A percentile compares a stretch with the other conserved stretches of the same genome.
Conservation (phyloP, 2,329 filamentous ascomycete species). For the Colletotrichum sp. region DNA sequence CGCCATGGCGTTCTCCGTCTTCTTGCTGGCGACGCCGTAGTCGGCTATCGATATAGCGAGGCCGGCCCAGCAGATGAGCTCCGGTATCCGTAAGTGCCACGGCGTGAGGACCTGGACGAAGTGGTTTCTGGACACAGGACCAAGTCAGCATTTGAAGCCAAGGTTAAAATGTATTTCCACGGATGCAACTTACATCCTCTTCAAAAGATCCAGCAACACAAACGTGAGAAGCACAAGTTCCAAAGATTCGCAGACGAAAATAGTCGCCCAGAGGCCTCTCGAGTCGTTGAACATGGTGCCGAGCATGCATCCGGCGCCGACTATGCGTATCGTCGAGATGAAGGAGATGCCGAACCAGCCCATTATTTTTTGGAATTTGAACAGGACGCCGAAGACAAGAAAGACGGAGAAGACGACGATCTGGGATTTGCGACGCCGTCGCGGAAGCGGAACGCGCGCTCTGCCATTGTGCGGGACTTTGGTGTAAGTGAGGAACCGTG, state of each 20-base stretch:
- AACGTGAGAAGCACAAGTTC: slow-evolving; percentile 21
- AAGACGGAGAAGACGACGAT: not conserved
- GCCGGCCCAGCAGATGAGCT: slow-evolving; percentile 24
- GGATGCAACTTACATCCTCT: slow-evolving; percentile 15
- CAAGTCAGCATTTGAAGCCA: not conserved
- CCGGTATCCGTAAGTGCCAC: slow-evolving; percentile 20
- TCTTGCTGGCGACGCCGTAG: slow-evolving; percentile 16
- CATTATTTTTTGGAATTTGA: not conserved
- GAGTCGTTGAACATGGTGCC: slow-evolving; percentile 20
- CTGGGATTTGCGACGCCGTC: slow-evolving; percentile 17
- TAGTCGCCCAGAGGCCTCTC: slow-evolving; percentile 20
- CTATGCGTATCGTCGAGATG: slow-evolving; percentile 23
- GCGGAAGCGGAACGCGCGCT: not conserved
- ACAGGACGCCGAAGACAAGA: not conserved
- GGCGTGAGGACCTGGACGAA: slow-evolving; percentile 3
- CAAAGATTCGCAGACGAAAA: slow-evolving; percentile 24
- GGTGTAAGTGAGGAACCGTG: not conserved
- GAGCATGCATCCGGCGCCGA: slow-evolving; percentile 24
- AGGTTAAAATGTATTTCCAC: no score
- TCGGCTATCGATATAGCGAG: slow-evolving; percentile 23
- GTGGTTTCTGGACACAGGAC: not conserved
- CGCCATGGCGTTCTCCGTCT: slow-evolving; percentile 13
- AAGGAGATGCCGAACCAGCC: slow-evolving; percentile 16
- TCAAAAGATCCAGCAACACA: slow-evolving; percentile 12
- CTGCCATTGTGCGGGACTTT: not conserved